A percentile compares a stretch with the other conserved stretches of the same genome.
Conservation (phyloP, 1,284 basidiomycete species). For the Cutaneotrichosporon sp. region DNA sequence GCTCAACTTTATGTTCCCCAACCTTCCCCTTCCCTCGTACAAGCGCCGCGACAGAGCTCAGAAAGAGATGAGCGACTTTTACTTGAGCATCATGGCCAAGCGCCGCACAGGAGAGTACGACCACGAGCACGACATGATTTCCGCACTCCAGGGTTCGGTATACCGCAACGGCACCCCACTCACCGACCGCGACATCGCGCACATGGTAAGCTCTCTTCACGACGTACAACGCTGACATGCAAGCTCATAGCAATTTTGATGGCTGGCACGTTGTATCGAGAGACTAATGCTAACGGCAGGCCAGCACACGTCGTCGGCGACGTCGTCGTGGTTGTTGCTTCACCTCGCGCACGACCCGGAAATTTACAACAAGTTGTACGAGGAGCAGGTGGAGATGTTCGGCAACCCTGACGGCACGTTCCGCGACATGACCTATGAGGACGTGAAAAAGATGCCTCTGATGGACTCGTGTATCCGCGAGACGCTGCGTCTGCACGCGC, state of each 20-base stretch:
- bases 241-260: slow-evolving; percentile 64
- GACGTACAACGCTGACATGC: slow-evolving; percentile 50
- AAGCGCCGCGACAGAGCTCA: slow-evolving; percentile 82
- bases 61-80: slow-evolving; percentile 90
- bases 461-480: slow-evolving; percentile 88
- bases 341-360: slow-evolving; percentile 78
- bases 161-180: slow-evolving; percentile 81
- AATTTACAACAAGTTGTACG: slow-evolving; percentile 72
- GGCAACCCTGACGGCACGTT: slow-evolving; percentile 73
- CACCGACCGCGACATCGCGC: slow-evolving; percentile 81
- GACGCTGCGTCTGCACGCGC: slow-evolving; percentile 85
- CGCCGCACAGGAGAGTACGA: slow-evolving; percentile 53
- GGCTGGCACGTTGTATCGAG: too few relatives aligned
- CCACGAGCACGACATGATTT: slow-evolving; percentile 87
- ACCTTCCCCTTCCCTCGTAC: slow-evolving; percentile 86
- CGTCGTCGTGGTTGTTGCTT: slow-evolving; percentile 85
- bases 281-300: slow-evolving; percentile 99
- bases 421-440: slow-evolving; percentile 78
- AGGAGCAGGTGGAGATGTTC: slow-evolving; percentile 84
- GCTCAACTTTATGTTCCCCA: slow-evolving; percentile 90
- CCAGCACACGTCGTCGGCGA: slow-evolving; percentile 93
- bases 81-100: slow-evolving; percentile 77
- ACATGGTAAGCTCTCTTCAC: slow-evolving; percentile 16
- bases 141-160: slow-evolving; percentile 73
- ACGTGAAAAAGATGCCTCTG: slow-evolving; percentile 72